Percentiles rank a stretch among this genome's conserved stretches.
Conservation (phyloP, 176 grass and related monocot genomes). For the Tillandsia leiboldiana region DNA sequence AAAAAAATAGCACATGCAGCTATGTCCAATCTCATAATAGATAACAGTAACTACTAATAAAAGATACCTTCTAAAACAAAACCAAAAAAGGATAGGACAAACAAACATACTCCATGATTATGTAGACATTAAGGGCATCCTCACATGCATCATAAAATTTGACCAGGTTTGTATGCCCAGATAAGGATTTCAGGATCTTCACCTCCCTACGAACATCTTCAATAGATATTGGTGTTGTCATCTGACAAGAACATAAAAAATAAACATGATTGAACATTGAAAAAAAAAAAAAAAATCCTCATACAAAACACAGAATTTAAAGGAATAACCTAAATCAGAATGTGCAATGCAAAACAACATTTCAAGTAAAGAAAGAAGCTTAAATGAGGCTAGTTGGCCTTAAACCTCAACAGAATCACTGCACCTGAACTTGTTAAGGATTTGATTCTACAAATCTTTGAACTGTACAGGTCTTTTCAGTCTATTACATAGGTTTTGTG, state of each 20-base stretch:
- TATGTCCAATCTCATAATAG: neutral
- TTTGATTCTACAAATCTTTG: no score
- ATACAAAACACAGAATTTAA: neutral
- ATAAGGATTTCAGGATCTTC: constrained; percentile 90
- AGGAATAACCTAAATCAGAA: neutral
- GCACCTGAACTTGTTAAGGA: no score
- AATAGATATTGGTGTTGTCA: constrained; percentile 94
- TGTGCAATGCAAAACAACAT: no score
- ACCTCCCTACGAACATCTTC: constrained; percentile 99
- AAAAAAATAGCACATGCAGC: constrained; percentile 5
- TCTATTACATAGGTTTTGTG: no score
- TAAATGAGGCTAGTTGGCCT: no score
- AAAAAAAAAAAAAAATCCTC: constrained; percentile 15
- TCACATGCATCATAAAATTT: constrained; percentile 99
- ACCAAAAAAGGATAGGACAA: constrained; percentile 7
- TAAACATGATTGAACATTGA: constrained; percentile 12
- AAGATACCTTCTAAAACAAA: neutral
- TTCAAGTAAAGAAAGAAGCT: no score
- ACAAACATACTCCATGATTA: constrained; percentile 95
- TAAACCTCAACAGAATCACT: no score
- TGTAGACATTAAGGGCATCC: constrained; percentile 85
- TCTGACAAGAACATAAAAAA: constrained; percentile 37
- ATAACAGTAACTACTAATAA: neutral
- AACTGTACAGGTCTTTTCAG: no score
- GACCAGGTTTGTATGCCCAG: constrained; percentile 78